These are phyloP conservation scores for Vigna reflexopilosa DNA, from an alignment of 306 rosid species.

Conservation along the genomic window DNA sequence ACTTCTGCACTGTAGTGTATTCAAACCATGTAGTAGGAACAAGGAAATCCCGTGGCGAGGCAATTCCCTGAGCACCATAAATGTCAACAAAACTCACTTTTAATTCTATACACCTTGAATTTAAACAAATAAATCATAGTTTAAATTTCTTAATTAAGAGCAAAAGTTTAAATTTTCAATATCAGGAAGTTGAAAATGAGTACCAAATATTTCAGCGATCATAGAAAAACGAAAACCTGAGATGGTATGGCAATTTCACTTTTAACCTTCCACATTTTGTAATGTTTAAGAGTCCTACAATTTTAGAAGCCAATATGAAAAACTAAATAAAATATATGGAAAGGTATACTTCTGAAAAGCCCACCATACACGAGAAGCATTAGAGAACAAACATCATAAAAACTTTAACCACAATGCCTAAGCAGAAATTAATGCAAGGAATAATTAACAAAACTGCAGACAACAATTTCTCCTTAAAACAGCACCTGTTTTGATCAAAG, in stretches of 20 bases:
- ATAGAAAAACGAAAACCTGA: conserved; percentile 92
- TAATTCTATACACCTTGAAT: too few relatives aligned
- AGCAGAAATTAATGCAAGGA: conserved; percentile 9
- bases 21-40: conserved; percentile 89
- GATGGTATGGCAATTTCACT: conserved; percentile 83
- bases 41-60: conserved; percentile 89
- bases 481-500: too few relatives aligned
- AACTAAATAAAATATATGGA: conserved; percentile 5
- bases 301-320: conserved; percentile 31
- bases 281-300: conserved; percentile 74
- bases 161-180: too few relatives aligned
- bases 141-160: conserved; percentile 22
- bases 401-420: conserved; percentile 22
- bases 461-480: conserved; percentile 17
- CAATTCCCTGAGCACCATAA: conserved; percentile 95
- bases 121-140: conserved; percentile 4
- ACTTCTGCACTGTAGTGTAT: neutral
- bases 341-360: neutral
- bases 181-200: conserved; percentile 96
- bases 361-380: neutral
- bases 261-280: conserved; percentile 88
- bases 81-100: conserved; percentile 26
- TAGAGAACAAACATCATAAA: conserved; percentile 10
- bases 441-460: conserved; percentile 24
- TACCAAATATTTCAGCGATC: conserved; percentile 83